A percentile compares a stretch with the other conserved stretches of the same genome.
Conservation (phyloP, 2,329 filamentous ascomycete genomes). For the Aureobasidium sp. region DNA sequence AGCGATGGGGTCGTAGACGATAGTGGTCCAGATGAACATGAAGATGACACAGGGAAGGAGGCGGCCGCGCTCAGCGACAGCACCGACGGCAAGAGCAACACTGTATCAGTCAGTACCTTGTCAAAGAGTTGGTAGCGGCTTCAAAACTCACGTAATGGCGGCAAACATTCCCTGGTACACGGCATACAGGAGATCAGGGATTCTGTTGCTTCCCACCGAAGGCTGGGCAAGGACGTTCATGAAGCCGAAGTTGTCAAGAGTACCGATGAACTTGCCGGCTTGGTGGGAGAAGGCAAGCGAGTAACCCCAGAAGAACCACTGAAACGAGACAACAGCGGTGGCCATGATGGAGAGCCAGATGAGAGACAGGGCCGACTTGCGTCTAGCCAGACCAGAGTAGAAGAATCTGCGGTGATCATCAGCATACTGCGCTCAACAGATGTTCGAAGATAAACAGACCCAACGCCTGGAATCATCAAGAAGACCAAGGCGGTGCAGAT, state of each 20-base stretch:
- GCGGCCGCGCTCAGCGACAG: constrained; percentile 76
- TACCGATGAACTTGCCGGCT: constrained; percentile 66
- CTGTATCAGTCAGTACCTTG: constrained; percentile 30
- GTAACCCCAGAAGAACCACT: constrained; percentile 96
- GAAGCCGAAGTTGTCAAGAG: constrained; percentile 73
- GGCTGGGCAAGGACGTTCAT: constrained; percentile 65
- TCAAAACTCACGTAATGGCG: constrained; percentile 63
- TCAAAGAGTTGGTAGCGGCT: too few relatives aligned
- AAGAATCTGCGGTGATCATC: constrained; percentile 55
- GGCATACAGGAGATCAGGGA: constrained; percentile 79
- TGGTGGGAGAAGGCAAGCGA: constrained; percentile 74
- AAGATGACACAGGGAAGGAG: constrained; percentile 85
- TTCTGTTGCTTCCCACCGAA: constrained; percentile 61
- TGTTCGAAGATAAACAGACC: constrained; percentile 33
- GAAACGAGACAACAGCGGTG: constrained; percentile 70
- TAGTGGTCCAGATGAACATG: constrained; percentile 85
- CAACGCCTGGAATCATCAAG: constrained; percentile 89
- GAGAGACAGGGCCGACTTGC: constrained; percentile 83
- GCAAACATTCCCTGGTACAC: constrained; percentile 88
- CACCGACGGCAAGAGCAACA: constrained; percentile 75
- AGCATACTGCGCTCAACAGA: not conserved
- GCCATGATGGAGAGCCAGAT: constrained; percentile 81
- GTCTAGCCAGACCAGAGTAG: constrained; percentile 81
- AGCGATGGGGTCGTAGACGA: constrained; percentile 87
- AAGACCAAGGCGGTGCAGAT: constrained; percentile 70